A percentile compares a stretch with the other conserved stretches of the same genome.
These are phyloP conservation scores for Petasospora fabianii DNA, from an alignment of 1,139 yeast genomes.

Conservation along the genomic window DNA sequence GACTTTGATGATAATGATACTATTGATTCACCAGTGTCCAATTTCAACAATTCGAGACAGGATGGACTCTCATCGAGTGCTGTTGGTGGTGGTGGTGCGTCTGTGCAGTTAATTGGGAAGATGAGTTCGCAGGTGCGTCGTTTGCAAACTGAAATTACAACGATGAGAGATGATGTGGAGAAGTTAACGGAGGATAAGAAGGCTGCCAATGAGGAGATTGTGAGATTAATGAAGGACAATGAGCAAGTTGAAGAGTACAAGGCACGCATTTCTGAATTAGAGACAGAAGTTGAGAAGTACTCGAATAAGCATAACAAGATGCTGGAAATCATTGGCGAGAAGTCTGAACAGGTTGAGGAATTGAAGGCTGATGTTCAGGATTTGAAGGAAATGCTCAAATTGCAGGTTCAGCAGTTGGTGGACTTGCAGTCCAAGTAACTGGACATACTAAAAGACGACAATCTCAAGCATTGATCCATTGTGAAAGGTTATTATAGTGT, in stretches of 20 bases:
- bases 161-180: conserved; percentile 60
- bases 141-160: conserved; percentile 70
- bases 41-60: conserved; percentile 10
- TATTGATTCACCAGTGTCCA: conserved; percentile 16
- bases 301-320: conserved; percentile 52
- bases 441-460: too few relatives aligned
- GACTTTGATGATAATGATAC: conserved; percentile 24
- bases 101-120: conserved; percentile 65
- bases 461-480: too few relatives aligned
- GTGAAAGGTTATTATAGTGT: too few relatives aligned
- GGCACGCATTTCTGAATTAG: conserved; percentile 35
- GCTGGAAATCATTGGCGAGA: conserved; percentile 79
- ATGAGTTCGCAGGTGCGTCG: conserved; percentile 74
- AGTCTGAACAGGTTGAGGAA: conserved; percentile 82
- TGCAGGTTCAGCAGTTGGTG: conserved; percentile 81
- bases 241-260: conserved; percentile 42
- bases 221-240: conserved; percentile 52
- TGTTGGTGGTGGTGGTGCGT: conserved; percentile 29
- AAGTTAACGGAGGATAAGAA: conserved; percentile 57
- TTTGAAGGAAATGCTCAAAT: conserved; percentile 73
- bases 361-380: conserved; percentile 85
- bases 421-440: conserved; percentile 18
- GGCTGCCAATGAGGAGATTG: conserved; percentile 62
- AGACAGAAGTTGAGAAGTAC: conserved; percentile 37
- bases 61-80: conserved; percentile 25